Conservation (phyloP, 1,139 yeast species). For the Blastobotrys aristatus region DNA sequence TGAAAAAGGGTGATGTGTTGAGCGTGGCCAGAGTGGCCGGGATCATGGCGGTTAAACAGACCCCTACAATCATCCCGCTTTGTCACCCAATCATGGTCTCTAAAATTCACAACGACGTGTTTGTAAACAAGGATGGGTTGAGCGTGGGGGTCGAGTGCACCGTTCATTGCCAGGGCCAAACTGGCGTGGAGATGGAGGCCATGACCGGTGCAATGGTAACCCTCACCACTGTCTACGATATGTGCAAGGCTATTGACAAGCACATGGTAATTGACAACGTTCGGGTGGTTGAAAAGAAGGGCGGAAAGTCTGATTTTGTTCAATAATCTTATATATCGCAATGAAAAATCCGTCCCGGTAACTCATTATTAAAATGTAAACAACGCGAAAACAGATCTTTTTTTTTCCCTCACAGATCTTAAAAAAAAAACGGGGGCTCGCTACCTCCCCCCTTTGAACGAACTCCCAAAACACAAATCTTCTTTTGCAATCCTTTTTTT, state of each 20-base stretch:
- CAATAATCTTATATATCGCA: background rate
- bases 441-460: no score
- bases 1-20: constrained; percentile 49
- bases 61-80: constrained; percentile 43
- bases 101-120: constrained; percentile 35
- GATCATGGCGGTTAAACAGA: constrained; percentile 46
- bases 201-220: constrained; percentile 41
- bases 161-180: constrained; percentile 44
- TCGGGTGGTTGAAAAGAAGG: constrained; percentile 38
- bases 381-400: background rate
- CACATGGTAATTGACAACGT: constrained; percentile 39
- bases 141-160: constrained; percentile 33
- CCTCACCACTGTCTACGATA: constrained; percentile 46
- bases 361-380: background rate
- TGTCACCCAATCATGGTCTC: constrained; percentile 46
- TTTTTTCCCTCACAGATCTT: background rate
- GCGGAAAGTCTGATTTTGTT: constrained; percentile 41
- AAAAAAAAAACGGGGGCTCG: no score
- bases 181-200: constrained; percentile 56
- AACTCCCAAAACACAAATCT: no score
- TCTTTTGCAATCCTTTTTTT: no score
- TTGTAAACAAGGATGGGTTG: constrained; percentile 18
- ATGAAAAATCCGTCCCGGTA: background rate
- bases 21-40: constrained; percentile 46
- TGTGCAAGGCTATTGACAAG: constrained; percentile 53